These are phyloP conservation scores for Jaapia argillacea DNA, from an alignment of 768 basidiomycete genomes.

Conservation along the genomic window DNA sequence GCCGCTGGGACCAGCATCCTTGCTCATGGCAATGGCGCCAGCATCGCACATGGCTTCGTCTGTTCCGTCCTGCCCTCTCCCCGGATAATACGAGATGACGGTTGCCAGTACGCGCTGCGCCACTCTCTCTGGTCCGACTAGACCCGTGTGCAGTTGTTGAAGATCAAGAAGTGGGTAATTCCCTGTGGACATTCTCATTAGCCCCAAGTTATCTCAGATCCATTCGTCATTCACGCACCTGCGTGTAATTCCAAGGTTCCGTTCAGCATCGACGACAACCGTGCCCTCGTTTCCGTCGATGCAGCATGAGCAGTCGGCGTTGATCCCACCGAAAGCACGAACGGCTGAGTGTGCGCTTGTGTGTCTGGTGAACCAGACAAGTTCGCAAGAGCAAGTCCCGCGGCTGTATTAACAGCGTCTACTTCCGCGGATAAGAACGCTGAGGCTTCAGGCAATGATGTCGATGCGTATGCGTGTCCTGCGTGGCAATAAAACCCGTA, in stretches of 20 bases:
- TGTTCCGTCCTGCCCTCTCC: conserved; percentile 43
- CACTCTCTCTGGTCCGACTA: conserved; percentile 46
- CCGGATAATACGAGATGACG: conserved; percentile 74
- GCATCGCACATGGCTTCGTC: conserved; percentile 80
- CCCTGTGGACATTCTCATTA: conserved; percentile 26
- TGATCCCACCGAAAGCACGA: conserved; percentile 75
- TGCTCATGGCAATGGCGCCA: conserved; percentile 80
- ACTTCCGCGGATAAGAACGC: conserved; percentile 63
- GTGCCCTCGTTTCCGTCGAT: conserved; percentile 34
- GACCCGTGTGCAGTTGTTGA: conserved; percentile 69
- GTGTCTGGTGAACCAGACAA: conserved; percentile 26
- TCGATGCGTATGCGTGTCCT: conserved; percentile 70
- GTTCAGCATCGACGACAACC: conserved; percentile 37
- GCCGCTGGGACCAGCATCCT: conserved; percentile 68
- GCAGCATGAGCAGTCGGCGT: conserved; percentile 83
- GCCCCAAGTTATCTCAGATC: not conserved
- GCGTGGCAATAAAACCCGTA: conserved; percentile 82
- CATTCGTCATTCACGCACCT: conserved; percentile 26
- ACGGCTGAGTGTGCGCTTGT: conserved; percentile 32
- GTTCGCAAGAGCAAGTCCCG: conserved; percentile 40
- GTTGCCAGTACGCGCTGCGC: conserved; percentile 62
- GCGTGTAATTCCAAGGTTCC: conserved; percentile 71
- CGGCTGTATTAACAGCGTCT: conserved; percentile 56
- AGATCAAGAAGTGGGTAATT: conserved; percentile 81
- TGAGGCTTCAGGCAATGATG: conserved; percentile 52